These are phyloP conservation scores for Penicillium taxi DNA, from an alignment of 495 filamentous ascomycete species.

Conservation along the genomic window DNA sequence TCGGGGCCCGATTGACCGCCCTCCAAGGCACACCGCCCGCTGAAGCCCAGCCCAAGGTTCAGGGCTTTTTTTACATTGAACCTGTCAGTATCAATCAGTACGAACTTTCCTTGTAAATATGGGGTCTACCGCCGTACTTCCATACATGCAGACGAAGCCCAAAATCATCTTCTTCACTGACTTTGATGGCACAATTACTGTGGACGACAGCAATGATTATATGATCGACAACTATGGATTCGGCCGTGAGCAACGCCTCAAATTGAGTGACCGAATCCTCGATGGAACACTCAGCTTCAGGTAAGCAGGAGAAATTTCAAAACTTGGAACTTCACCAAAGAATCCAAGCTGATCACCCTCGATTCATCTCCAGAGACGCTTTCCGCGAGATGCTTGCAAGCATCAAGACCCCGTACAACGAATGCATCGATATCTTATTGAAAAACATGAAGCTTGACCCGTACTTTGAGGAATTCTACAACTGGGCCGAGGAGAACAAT, in stretches of 20 bases:
- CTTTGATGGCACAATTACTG: slow-evolving; percentile 93
- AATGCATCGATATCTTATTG: slow-evolving; percentile 67
- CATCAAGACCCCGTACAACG: slow-evolving; percentile 64
- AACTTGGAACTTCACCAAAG: background rate
- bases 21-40: no score
- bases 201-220: slow-evolving; percentile 88
- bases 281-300: slow-evolving; percentile 61
- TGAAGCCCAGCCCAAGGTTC: no score
- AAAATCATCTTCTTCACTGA: slow-evolving; percentile 96
- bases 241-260: slow-evolving; percentile 54
- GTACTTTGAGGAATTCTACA: slow-evolving; percentile 75
- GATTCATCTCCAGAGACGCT: slow-evolving; percentile 46
- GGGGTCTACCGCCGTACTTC: slow-evolving; percentile 32
- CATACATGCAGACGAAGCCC: slow-evolving; percentile 54
- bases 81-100: no score
- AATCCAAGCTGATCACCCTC: background rate
- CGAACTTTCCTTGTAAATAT: slow-evolving; percentile 16
- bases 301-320: slow-evolving; percentile 24
- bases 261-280: slow-evolving; percentile 66
- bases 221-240: slow-evolving; percentile 90
- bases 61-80: no score
- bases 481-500: slow-evolving; percentile 70
- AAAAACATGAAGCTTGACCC: slow-evolving; percentile 84
- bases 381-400: slow-evolving; percentile 86
- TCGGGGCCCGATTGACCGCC: no score